Percentiles rank a stretch among this genome's conserved stretches.
These are phyloP conservation scores for Talaromyces funiculosus DNA, from an alignment of 2,329 filamentous ascomycete species.

Conservation along the genomic window DNA sequence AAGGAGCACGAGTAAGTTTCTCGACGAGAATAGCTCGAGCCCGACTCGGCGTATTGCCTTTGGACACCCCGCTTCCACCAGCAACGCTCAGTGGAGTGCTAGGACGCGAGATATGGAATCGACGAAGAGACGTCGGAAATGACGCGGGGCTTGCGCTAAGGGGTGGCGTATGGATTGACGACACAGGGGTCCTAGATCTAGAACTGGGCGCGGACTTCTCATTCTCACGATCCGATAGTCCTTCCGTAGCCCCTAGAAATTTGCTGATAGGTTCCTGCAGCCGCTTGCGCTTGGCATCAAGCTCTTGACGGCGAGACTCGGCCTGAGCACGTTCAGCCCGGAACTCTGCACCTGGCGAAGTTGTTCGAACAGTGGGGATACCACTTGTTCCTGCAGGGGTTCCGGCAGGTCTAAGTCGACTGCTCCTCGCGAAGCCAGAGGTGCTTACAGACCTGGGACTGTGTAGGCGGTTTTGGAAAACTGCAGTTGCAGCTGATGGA, in stretches of 20 bases:
- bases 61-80: conserved; percentile 28
- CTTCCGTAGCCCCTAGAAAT: background rate
- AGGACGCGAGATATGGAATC: conserved; percentile 37
- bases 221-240: background rate
- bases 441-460: conserved; percentile 34
- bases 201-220: background rate
- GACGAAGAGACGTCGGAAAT: conserved; percentile 28
- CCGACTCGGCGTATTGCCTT: conserved; percentile 25
- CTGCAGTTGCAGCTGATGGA: conserved; percentile 16
- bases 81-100: conserved; percentile 22
- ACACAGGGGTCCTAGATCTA: conserved; percentile 16
- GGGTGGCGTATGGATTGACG: conserved; percentile 14
- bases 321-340: conserved; percentile 29
- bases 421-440: conserved; percentile 16
- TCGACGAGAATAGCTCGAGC: conserved; percentile 37
- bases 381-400: conserved; percentile 16
- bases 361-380: conserved; percentile 38
- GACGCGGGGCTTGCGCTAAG: conserved; percentile 15
- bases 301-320: conserved; percentile 24
- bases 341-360: conserved; percentile 38
- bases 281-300: conserved; percentile 24
- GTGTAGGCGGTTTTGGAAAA: conserved; percentile 23
- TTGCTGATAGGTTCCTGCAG: conserved; percentile 23
- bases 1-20: conserved; percentile 29
- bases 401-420: background rate